Base-by-base conservation (phyloP, 768 basidiomycete species). In the Lyophyllum atratum region DNA sequence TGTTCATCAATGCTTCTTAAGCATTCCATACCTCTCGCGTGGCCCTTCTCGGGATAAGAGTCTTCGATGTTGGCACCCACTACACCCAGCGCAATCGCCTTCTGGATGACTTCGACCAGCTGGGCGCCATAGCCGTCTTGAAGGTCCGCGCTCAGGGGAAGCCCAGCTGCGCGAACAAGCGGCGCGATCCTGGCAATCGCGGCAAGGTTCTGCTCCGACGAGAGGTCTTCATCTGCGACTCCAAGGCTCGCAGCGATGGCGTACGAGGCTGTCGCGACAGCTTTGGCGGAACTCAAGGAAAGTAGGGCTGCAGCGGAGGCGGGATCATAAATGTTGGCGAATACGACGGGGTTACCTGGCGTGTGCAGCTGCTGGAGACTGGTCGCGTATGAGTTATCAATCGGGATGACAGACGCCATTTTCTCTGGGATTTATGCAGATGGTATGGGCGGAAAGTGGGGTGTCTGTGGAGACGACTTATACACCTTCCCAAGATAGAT, bases 201-300 rank as follows among this genome's bases (percentile, higher is more conserved):
- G 3, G 39, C 9, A 17, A 52, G 19, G 44, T 39, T 52, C 17
- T 43, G 42, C 29, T 25, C 22, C 5, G 44, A 26, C 0, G 52
- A 43, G 12, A 52, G 42, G 9, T 52, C 40, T 15, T 52, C 52
- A 24, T 52, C 52, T 5, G 52, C 21, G 9, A 52, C 19, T 6
- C 52, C 52, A 26, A 19, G 26, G 12, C 42, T 52, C 11, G 39
- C 52, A 10, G 52, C 52, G 15, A 52, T 52, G 11, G 52, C 52
- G 15, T 52, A 52, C 3, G 52, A 52, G n/a, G 52, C 52, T 28
- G 52, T 52, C 22, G 52, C 52, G 37, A 52, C 22, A 10, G 52
- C 40, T 9, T 44, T 43, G 26, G 29, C 26, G 4, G 25, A 17
- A 34, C 44, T 52, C 19, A 29, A 42, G 25, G 44, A 33, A n/a